phyloP scores from a whole-genome alignment of 148 eudicot species.

The Rhododendron molle region DNA sequence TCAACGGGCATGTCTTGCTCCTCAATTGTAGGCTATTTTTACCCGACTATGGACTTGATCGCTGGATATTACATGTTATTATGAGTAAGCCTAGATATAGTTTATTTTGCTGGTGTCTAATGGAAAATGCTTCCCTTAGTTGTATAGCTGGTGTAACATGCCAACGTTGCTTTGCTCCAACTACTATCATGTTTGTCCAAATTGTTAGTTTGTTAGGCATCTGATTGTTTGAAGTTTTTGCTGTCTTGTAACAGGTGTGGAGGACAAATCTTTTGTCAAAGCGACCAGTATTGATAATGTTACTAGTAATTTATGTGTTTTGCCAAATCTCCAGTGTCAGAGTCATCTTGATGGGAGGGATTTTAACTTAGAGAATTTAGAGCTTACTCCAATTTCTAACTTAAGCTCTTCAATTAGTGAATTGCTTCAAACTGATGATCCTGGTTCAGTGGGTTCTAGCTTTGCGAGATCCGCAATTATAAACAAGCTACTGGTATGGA shows the following conservation, averaged over 20 bases:
- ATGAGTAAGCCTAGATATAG: background rate
- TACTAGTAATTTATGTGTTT: conserved; percentile 38
- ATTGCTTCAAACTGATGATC: conserved; percentile 45
- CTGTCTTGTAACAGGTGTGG: conserved; percentile 44
- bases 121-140: background rate
- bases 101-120: background rate
- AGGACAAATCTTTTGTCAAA: conserved; percentile 46
- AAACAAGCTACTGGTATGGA: conserved; percentile 59
- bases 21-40: background rate
- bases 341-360: conserved; percentile 35
- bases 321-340: conserved; percentile 37
- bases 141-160: background rate
- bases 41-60: background rate
- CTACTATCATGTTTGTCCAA: background rate
- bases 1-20: background rate
- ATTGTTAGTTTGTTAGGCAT: background rate
- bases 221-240: background rate
- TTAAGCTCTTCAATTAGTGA: conserved; percentile 53
- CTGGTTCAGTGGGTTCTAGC: conserved; percentile 40
- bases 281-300: conserved; percentile 32
- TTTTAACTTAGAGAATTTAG: conserved; percentile 47
- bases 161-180: background rate
- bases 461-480: conserved; percentile 45
- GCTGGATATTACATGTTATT: background rate
- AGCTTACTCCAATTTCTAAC: conserved; percentile 34